These are phyloP conservation scores for Eucommia ulmoides DNA, from an alignment of 257 asterid genomes.

Conservation along the genomic window DNA sequence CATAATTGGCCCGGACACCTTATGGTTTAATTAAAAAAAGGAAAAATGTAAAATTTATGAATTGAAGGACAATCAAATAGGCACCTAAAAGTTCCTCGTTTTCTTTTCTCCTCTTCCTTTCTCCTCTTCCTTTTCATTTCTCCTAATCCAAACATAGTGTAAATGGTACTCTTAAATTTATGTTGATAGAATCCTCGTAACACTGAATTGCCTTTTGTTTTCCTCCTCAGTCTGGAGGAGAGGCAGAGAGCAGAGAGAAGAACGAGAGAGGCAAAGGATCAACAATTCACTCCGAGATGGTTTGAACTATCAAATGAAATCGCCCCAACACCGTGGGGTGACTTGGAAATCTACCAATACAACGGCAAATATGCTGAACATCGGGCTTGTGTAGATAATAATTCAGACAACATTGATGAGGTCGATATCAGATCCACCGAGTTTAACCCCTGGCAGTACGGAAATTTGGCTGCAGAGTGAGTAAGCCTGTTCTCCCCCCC, in stretches of 20 bases:
- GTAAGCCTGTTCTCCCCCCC: too few relatives aligned
- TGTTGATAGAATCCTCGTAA: background rate
- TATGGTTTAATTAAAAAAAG: too few relatives aligned
- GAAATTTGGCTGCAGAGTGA: conserved; percentile 20
- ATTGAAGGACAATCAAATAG: too few relatives aligned
- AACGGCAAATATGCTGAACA: conserved; percentile 68
- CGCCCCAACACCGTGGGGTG: conserved; percentile 93
- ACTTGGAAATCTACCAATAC: conserved; percentile 59
- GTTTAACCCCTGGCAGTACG: conserved; percentile 91
- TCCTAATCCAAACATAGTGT: too few relatives aligned
- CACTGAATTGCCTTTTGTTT: background rate
- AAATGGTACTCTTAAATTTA: background rate
- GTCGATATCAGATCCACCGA: conserved; percentile 35
- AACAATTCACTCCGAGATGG: conserved; percentile 68
- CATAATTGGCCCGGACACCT: too few relatives aligned
- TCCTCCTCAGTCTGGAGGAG: conserved; percentile 66
- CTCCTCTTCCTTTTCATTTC: too few relatives aligned
- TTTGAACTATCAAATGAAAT: conserved; percentile 65
- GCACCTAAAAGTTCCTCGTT: background rate
- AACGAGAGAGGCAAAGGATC: conserved; percentile 69
- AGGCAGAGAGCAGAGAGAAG: conserved; percentile 91
- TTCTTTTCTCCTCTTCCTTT: background rate
- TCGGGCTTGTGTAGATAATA: conserved; percentile 44
- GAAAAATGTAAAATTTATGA: too few relatives aligned
- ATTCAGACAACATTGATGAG: conserved; percentile 28